Conservation (phyloP, 225 moss, liverwort and hornwort genomes). For the Physcomitrium patens region DNA sequence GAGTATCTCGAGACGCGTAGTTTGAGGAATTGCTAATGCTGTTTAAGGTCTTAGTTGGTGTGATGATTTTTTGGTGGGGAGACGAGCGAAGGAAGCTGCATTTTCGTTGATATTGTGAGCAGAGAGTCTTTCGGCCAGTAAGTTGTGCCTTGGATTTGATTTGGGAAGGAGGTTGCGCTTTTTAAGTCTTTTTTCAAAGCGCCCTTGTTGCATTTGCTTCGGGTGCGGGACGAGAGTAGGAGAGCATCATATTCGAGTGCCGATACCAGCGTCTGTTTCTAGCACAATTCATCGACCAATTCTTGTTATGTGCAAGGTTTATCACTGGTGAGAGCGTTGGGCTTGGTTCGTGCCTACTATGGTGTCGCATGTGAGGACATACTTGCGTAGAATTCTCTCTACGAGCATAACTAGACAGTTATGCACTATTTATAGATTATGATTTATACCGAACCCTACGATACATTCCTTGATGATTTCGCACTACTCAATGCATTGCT, state of each 20-base stretch:
- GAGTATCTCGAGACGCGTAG: no score
- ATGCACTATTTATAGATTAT: constrained; percentile 7
- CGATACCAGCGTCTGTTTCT: constrained; percentile 10
- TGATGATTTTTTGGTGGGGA: no score
- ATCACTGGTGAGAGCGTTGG: constrained; percentile 20
- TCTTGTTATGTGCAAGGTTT: constrained; percentile 23
- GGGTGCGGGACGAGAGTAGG: constrained; percentile 16
- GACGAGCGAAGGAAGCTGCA: no score
- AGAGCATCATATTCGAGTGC: constrained; percentile 22
- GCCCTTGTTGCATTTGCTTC: constrained; percentile 3
- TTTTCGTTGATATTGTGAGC: no score
- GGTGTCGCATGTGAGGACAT: constrained; percentile 24
- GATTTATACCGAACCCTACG: background rate
- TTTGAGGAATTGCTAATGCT: no score
- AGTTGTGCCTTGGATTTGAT: constrained; percentile 15
- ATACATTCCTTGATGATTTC: constrained; percentile 10
- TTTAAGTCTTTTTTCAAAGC: background rate
- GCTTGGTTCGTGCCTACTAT: constrained; percentile 10
- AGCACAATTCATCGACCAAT: constrained; percentile 8
- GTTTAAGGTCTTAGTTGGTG: no score
- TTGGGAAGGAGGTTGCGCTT: background rate
- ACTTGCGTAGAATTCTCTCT: constrained; percentile 9
- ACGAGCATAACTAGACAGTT: background rate
- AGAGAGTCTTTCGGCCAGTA: background rate
- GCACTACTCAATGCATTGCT: background rate